These are phyloP conservation scores for Capillidium heterosporum DNA, from an alignment of 371 early-diverging fungal species.

Conservation along the genomic window DNA sequence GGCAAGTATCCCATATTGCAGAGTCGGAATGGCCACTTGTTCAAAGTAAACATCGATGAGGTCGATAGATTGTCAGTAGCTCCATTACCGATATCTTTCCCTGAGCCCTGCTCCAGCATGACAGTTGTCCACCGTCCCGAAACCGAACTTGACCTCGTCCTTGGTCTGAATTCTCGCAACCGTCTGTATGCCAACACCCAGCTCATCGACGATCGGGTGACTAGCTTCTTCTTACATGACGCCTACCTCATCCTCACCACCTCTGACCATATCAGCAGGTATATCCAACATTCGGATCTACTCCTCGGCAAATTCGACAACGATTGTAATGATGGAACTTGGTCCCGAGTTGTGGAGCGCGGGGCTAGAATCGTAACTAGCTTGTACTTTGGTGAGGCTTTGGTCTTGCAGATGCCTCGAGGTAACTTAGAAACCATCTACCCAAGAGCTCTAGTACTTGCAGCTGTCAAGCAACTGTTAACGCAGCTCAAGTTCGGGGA, in stretches of 20 bases:
- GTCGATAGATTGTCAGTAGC: background rate
- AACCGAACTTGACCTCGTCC: background rate
- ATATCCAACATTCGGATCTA: slow-evolving; percentile 10
- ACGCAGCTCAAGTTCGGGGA: background rate
- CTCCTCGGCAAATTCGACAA: background rate
- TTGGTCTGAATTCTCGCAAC: slow-evolving; percentile 64
- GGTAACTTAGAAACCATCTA: slow-evolving; percentile 93
- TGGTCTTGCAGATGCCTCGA: slow-evolving; percentile 63
- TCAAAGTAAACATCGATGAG: background rate
- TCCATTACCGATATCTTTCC: background rate
- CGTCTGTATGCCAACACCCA: slow-evolving; percentile 56
- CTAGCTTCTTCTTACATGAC: slow-evolving; percentile 69
- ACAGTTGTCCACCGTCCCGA: too few relatives aligned
- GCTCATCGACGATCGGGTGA: slow-evolving; percentile 51
- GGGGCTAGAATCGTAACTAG: slow-evolving; percentile 72
- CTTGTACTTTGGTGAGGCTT: slow-evolving; percentile 38
- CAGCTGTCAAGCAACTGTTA: slow-evolving; percentile 37
- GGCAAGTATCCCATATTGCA: too few relatives aligned
- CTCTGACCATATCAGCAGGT: slow-evolving; percentile 58
- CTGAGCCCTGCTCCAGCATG: too few relatives aligned
- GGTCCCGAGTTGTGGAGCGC: slow-evolving; percentile 51
- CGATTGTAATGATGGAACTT: background rate
- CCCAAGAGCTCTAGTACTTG: slow-evolving; percentile 80
- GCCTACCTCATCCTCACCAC: slow-evolving; percentile 74
- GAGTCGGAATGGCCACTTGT: background rate